These are phyloP conservation scores for Catharanthus roseus DNA, from an alignment of 257 asterid species.

Conservation along the genomic window DNA sequence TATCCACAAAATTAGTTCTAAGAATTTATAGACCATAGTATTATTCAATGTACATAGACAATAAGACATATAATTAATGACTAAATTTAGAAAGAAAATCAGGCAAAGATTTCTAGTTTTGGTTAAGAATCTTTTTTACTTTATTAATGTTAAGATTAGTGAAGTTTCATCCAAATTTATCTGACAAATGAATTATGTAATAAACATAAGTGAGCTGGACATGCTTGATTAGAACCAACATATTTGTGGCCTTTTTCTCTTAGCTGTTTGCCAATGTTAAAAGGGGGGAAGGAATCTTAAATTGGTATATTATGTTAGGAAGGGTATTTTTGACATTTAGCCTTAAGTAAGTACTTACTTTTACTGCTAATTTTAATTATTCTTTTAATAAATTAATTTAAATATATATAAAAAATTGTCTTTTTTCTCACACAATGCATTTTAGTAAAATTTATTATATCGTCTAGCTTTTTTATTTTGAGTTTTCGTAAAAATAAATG, in stretches of 20 bases:
- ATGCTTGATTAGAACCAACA: conserved; percentile 20
- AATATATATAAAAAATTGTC: too few relatives aligned
- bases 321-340: background rate
- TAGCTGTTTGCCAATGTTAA: conserved; percentile 10
- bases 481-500: too few relatives aligned
- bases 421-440: too few relatives aligned
- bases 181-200: conserved; percentile 1
- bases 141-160: background rate
- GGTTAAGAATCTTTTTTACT: background rate
- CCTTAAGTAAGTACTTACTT: too few relatives aligned
- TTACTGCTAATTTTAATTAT: too few relatives aligned
- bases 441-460: too few relatives aligned
- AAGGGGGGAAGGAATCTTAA: conserved; percentile 1
- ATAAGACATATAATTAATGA: background rate
- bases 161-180: background rate
- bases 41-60: conserved; percentile 7
- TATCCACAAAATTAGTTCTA: background rate
- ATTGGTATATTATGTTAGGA: conserved; percentile 2
- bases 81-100: background rate
- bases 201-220: conserved; percentile 28
- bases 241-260: conserved; percentile 2
- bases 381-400: too few relatives aligned
- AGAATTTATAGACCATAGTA: too few relatives aligned
- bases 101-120: background rate
- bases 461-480: too few relatives aligned